Percentiles rank a stretch among this genome's conserved stretches.
Conservation (phyloP, 805 yeast genomes). For the Pichia heedii region DNA sequence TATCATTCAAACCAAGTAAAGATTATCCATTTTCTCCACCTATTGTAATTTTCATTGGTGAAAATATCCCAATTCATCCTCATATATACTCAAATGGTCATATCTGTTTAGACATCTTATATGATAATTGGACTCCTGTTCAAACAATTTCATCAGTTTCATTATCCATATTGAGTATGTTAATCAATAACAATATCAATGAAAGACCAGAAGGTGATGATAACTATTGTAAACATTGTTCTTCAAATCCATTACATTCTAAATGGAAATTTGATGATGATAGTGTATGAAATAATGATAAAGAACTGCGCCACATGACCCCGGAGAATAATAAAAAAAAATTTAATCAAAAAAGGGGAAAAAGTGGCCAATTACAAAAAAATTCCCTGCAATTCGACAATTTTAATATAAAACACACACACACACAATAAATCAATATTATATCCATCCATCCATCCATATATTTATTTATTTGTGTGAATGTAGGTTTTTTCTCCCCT, state of each 20-base stretch:
- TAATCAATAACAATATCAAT: conserved; percentile 36
- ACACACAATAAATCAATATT: too few relatives aligned
- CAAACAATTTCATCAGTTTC: conserved; percentile 40
- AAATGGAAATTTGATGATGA: conserved; percentile 57
- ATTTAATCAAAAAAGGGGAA: too few relatives aligned
- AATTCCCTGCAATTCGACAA: too few relatives aligned
- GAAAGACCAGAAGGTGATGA: conserved; percentile 54
- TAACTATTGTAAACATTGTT: conserved; percentile 42
- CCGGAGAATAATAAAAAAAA: too few relatives aligned
- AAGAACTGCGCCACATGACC: too few relatives aligned
- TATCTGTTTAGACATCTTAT: conserved; percentile 61
- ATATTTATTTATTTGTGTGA: too few relatives aligned
- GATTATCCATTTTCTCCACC: conserved; percentile 12
- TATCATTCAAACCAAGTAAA: conserved; percentile 1
- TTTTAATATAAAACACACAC: too few relatives aligned
- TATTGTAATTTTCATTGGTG: conserved; percentile 6
- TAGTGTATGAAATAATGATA: conserved; percentile 22
- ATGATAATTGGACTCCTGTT: conserved; percentile 61
- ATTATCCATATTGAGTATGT: conserved; percentile 58
- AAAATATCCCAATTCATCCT: conserved; percentile 56
- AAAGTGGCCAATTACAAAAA: too few relatives aligned
- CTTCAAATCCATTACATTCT: conserved; percentile 44
- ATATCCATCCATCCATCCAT: too few relatives aligned
- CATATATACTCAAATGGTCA: conserved; percentile 72
- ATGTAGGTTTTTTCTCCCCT: too few relatives aligned